Evolutionary conservation across 2,329 filamentous ascomycete species (phyloP).

Genomic region (Talaromyces sp.): DNA sequence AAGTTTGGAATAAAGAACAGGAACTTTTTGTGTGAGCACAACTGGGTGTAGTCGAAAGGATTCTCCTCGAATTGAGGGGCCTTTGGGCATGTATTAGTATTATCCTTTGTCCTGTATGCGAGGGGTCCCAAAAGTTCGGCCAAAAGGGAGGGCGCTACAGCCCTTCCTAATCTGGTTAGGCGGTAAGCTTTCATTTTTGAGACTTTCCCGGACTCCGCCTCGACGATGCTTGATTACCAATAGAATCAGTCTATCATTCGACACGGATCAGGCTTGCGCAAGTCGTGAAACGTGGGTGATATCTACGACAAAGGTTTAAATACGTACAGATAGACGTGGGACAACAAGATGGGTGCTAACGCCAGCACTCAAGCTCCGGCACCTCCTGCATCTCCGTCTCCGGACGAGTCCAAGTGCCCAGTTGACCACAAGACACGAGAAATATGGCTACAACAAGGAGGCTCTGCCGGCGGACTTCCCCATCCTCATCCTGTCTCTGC

Average conservation of each 20-base stretch:
- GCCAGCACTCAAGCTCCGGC: conserved; percentile 31
- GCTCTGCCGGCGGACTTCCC: conserved; percentile 34
- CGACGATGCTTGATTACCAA: conserved; percentile 13
- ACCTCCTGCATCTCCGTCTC: conserved; percentile 19
- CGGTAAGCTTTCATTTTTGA: neutral
- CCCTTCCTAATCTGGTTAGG: neutral
- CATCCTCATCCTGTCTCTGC: conserved; percentile 29
- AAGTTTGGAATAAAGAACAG: neutral
- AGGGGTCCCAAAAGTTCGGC: conserved; percentile 3
- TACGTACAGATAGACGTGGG: neutral
- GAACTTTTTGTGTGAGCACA: neutral
- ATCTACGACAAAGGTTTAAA: too few species aligned
- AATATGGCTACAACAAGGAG: conserved; percentile 67
- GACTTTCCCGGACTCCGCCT: neutral
- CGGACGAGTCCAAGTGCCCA: conserved; percentile 60
- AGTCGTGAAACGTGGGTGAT: neutral
- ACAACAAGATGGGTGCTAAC: conserved; percentile 35
- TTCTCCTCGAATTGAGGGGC: neutral
- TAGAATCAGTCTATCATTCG: conserved; percentile 18
- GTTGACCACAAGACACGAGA: conserved; percentile 88
- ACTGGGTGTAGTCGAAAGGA: neutral
- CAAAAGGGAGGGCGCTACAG: neutral
- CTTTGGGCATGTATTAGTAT: neutral
- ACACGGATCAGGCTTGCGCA: neutral
- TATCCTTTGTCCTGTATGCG: neutral